Conservation (phyloP, 768 basidiomycete genomes). For the Exidia glandulosa region DNA sequence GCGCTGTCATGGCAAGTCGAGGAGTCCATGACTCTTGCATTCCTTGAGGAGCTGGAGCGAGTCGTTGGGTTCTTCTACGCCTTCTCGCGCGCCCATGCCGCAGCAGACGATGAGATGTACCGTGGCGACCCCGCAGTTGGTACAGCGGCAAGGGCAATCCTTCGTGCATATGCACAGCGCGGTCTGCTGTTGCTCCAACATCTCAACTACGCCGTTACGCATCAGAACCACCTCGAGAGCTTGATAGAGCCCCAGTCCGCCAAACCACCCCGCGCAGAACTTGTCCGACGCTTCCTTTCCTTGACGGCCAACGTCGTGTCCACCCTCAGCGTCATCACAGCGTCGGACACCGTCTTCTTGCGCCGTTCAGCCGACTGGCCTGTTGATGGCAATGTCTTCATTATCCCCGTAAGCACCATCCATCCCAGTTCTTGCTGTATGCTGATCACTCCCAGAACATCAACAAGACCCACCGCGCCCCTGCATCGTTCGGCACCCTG, state of each 20-base stretch:
- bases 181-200: constrained; percentile 73
- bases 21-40: constrained; percentile 61
- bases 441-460: constrained; percentile 46
- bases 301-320: constrained; percentile 59
- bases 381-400: constrained; percentile 43
- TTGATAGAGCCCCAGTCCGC: constrained; percentile 68
- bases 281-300: constrained; percentile 62
- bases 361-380: constrained; percentile 55
- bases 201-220: constrained; percentile 80
- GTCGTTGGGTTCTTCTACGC: constrained; percentile 69
- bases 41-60: constrained; percentile 76
- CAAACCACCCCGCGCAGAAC: constrained; percentile 45
- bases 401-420: constrained; percentile 54
- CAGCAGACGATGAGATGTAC: constrained; percentile 27
- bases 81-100: constrained; percentile 47
- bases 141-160: constrained; percentile 47
- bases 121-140: constrained; percentile 13
- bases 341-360: constrained; percentile 58
- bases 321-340: constrained; percentile 59
- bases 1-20: constrained; percentile 76
- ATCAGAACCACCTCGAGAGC: constrained; percentile 79
- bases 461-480: constrained; percentile 72
- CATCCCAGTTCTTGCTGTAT: background rate
- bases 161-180: constrained; percentile 56
- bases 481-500: constrained; percentile 75